Base-by-base conservation (phyloP, 768 basidiomycete genomes). In the Auriscalpium microsporum region DNA sequence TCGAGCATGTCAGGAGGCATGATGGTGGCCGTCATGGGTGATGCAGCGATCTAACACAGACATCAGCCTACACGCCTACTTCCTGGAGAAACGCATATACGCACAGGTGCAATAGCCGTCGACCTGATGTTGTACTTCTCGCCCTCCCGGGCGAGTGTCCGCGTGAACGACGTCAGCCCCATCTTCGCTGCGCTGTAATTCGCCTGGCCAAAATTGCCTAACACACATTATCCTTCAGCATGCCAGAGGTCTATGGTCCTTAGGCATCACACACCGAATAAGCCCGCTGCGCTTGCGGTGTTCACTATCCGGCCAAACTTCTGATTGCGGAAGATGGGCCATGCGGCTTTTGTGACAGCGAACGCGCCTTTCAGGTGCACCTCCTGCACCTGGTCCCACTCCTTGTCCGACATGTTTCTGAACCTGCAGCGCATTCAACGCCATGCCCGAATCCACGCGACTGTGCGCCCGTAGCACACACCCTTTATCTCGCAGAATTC, bases 161-260 rank as follows among this genome's bases (percentile, higher is more conserved):
- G 93, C 16, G 94, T 91, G 72, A 97, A 96, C 0, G 77, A 86
- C 50, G 97, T 78, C 37, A 99, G 80, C 60, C 86, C 93, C 91
- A 96, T 94, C 78, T 99, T 98, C 2, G 94, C 95, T 2, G 95
- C 92, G 48, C 93, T 94, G 70, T 98, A 99, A 70, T 98, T 99
- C 11, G 93, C 86, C 71, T 97, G 94, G 10, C 96, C 96, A 67
- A 95, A 90, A 74, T 95, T 97, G 8, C 93, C 88, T 90, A 10
- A 34, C 23, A 28, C 4, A 33, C 36, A 36, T 45, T 21, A 58
- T 6, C 48, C n/a, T 23, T 8, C 7, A 36, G 16, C 40, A 10
- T 10, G n/a, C 10, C 10, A 38, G 9, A 48, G 35, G 35, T 13
- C 16, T n/a, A 19, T 17, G 14, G 11, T 10, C 47, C 10, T 10